Evolutionary conservation across 257 asterid species (phyloP).

Genomic region (Forsythia viridissima): DNA sequence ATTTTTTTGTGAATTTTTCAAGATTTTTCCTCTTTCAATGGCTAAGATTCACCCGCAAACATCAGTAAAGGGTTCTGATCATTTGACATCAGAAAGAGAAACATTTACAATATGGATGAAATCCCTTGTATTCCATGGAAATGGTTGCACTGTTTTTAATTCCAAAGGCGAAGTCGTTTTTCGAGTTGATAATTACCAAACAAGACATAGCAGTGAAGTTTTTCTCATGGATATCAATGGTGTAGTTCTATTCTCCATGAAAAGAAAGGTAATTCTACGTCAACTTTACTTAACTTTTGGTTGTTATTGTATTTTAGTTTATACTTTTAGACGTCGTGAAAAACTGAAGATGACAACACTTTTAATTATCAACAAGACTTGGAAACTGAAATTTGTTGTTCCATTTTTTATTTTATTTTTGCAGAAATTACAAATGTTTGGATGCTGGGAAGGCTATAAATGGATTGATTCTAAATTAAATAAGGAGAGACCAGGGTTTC

Average conservation of each 20-base stretch:
- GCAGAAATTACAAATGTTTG: constrained; percentile 50
- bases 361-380: background rate
- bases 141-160: constrained; percentile 74
- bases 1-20: background rate
- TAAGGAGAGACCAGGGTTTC: constrained; percentile 47
- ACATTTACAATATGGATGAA: constrained; percentile 82
- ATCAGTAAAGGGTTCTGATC: constrained; percentile 1
- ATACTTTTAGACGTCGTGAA: background rate
- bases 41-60: constrained; percentile 65
- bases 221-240: constrained; percentile 74
- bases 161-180: constrained; percentile 63
- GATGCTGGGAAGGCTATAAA: constrained; percentile 60
- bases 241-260: constrained; percentile 59
- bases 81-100: constrained; percentile 40
- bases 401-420: background rate
- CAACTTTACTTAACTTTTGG: background rate
- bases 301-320: background rate
- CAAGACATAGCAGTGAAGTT: constrained; percentile 50
- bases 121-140: constrained; percentile 73
- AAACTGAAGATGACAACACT: too few species aligned
- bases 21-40: constrained; percentile 30
- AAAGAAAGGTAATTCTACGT: constrained; percentile 51
- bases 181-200: constrained; percentile 79
- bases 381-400: too few species aligned
- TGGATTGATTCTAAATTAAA: constrained; percentile 34